Conservation (phyloP, 306 rosid species). For the Astragalus glycyphyllos region DNA sequence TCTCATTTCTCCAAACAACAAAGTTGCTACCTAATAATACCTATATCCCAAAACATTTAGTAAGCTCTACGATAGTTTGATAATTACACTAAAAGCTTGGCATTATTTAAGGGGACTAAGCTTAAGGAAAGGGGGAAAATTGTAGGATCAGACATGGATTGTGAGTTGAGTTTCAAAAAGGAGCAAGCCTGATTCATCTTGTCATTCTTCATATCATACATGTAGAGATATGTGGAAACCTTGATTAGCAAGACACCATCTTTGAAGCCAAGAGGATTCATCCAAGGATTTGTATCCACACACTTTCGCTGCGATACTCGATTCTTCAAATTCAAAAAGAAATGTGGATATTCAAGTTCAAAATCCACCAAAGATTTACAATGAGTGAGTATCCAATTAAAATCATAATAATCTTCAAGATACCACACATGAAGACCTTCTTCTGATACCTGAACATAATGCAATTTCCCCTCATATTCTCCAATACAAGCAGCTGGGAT, state of each 20-base stretch:
- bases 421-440: constrained; percentile 63
- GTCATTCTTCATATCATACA: constrained; percentile 46
- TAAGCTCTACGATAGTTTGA: neutral
- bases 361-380: constrained; percentile 49
- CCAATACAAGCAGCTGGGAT: constrained; percentile 64
- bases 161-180: constrained; percentile 45
- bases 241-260: constrained; percentile 59
- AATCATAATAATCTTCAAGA: constrained; percentile 65
- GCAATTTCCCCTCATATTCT: constrained; percentile 55
- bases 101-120: constrained; percentile 50
- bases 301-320: constrained; percentile 34
- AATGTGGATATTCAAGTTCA: constrained; percentile 52
- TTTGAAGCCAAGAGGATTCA: constrained; percentile 60
- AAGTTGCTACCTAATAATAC: neutral
- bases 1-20: neutral
- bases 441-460: constrained; percentile 61
- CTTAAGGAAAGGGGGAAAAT: constrained; percentile 59
- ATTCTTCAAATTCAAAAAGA: constrained; percentile 46
- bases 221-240: constrained; percentile 48
- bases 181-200: constrained; percentile 46
- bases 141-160: constrained; percentile 44
- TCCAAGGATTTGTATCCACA: constrained; percentile 46
- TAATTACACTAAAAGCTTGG: neutral
- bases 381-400: constrained; percentile 51
- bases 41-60: neutral